Evolutionary conservation across 441 rosid genomes (phyloP), one percentile per base, ranked within the genome.

Genomic region (Pelargonium fulgidum): DNA sequence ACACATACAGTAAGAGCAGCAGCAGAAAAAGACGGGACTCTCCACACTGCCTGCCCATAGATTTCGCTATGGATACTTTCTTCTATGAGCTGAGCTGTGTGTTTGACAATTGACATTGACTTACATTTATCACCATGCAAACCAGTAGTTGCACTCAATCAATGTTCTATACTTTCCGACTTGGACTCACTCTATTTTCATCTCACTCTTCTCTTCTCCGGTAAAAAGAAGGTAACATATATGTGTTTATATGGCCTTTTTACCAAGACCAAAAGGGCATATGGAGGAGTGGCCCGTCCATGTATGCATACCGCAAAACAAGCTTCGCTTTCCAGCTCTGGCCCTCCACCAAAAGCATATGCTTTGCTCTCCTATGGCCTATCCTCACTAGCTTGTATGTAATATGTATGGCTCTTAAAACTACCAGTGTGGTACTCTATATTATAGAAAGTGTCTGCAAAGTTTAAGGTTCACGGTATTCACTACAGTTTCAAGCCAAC

Each of bases 261-360:
- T 50, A 17, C 6, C 19, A 50, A 50, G 6, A 16, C 16, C 61
- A 54, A 54, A 54, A 54, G 16, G 33, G 61, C 61, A 54, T 16
- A 54, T 10, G 61, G 2, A 16, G 61, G 61, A 16, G 9, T 16
- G 20, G 61, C 22, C 61, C 61, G 7, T 54, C 3, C 61, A 16
- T 16, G 61, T 54, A 16, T 54, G 61, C 61, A 54, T 54, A 54
- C 16, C 61, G 17, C 61, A 54, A 54, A 29, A 29, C 33, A 29
- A 29, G 17, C 6, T 1, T 16, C 13, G 22, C 22, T 54, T 54
- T 54, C 61, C 7, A 19, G 61, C 9, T 19, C 8, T 54, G 61
- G 61, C 61, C 61, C 61, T 54, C 61, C 61, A 54, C 61, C 22
- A 54, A 54, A 54, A 14, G 61, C 22, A 54, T 54, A n/a, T 54